A percentile compares a stretch with the other conserved stretches of the same genome.
These are phyloP conservation scores for Asclepias syriaca DNA, from an alignment of 257 asterid species.

Conservation along the genomic window DNA sequence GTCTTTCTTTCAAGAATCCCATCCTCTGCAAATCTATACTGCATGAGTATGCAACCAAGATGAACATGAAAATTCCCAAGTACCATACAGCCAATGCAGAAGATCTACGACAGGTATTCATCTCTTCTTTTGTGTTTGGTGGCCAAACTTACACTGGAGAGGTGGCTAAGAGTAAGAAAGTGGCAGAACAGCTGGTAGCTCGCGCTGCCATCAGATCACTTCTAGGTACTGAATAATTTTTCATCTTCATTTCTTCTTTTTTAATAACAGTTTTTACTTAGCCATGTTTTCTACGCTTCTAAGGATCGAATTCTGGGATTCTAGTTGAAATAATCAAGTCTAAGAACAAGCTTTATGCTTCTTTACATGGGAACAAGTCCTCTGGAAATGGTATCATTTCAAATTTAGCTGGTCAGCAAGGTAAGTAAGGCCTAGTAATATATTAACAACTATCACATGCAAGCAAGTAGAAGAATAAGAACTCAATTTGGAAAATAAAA, in stretches of 20 bases:
- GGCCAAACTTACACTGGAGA: slow-evolving; percentile 26
- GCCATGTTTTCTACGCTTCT: background rate
- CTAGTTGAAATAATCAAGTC: slow-evolving; percentile 24
- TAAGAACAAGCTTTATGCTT: slow-evolving; percentile 15
- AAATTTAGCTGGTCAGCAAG: slow-evolving; percentile 3
- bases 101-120: slow-evolving; percentile 13
- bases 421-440: background rate
- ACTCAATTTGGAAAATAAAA: background rate
- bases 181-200: slow-evolving; percentile 30
- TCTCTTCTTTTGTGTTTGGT: slow-evolving; percentile 17
- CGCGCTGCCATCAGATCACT: slow-evolving; percentile 26
- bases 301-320: slow-evolving; percentile 27
- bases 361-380: slow-evolving; percentile 6
- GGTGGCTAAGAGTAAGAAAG: slow-evolving; percentile 29
- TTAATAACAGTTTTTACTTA: background rate
- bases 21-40: slow-evolving; percentile 26
- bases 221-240: slow-evolving; percentile 11
- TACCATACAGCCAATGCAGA: slow-evolving; percentile 16
- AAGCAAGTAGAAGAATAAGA: background rate
- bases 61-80: slow-evolving; percentile 19
- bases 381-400: background rate
- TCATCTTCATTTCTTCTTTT: background rate
- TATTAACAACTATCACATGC: background rate
- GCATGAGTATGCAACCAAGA: slow-evolving; percentile 29
- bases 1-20: slow-evolving; percentile 17